Base-by-base conservation (phyloP, 495 filamentous ascomycete species). In the Penicillium odoratum region DNA sequence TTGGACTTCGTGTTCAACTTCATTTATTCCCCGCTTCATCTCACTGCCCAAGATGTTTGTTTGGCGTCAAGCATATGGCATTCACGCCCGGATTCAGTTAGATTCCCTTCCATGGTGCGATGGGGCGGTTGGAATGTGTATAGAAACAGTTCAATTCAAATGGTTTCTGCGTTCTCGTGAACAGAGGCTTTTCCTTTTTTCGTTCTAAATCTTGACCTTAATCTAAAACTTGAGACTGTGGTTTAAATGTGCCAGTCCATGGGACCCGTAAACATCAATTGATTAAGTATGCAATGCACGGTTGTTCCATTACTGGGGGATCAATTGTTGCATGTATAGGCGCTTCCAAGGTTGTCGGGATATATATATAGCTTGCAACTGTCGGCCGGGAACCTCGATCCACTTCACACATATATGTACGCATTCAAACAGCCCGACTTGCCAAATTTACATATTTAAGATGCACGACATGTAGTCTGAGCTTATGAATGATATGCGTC, bases 141-240 rank as follows among this genome's bases (percentile, higher is more conserved):
- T 76, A 78, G 75, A 75, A 78, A 71, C 67, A 70, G 67, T 74
- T 70, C 70, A 70, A 71, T 67, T 68, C 68, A 68, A 63, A 70
- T 68, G 61, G 65, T 69, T 67, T 69, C 67, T 67, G 62, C 60
- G 62, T 68, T 68, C 57, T 38, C 30, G 44, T 56, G 33, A 34
- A 48, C 31, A 33, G 44, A 34, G 44, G 21, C 53, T 36, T 47
- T 47, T 48, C 33, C 45, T 56, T 56, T 42, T 55, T 42, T 47
- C 28, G 25, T 47, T 46, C 16, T 47, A 13, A 55, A 43, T 3
- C 44, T n/a, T n/a, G 25, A 28, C 15, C 7, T 36, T 21, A 21
- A 21, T 2, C 21, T 21, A 2, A 21, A 21, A 21, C 21, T 21
- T 21, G 21, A 21, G 21, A 21, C 21, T 21, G 21, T 21, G 21